Conservation (phyloP, 768 basidiomycete species). For the Goffeauzyma gilvescens region DNA sequence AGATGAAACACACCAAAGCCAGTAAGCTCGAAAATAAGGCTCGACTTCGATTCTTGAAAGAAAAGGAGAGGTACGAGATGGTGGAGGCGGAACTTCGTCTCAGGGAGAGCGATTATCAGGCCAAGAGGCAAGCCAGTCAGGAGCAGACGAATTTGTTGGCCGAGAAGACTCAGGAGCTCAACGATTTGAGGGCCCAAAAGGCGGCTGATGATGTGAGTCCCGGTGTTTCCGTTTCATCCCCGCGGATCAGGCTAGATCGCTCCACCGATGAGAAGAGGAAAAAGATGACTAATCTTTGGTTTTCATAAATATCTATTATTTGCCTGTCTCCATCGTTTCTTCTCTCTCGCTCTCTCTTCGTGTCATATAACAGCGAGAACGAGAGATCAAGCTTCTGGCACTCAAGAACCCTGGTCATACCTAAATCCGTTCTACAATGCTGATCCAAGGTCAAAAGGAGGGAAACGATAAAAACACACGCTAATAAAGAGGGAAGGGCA, state of each 20-base stretch:
- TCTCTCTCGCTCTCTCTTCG: background rate
- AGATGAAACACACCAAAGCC: conserved; percentile 40
- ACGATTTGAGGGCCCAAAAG: conserved; percentile 45
- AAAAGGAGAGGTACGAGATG: conserved; percentile 36
- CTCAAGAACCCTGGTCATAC: conserved; percentile 31
- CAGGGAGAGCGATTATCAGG: conserved; percentile 28
- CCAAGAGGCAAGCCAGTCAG: conserved; percentile 41
- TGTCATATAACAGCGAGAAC: conserved; percentile 20
- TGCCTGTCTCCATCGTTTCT: background rate
- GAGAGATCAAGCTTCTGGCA: conserved; percentile 28
- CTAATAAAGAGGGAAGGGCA: too few species aligned
- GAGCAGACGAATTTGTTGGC: conserved; percentile 46
- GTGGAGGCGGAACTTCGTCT: conserved; percentile 28
- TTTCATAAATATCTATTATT: too few species aligned
- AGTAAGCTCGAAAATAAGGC: conserved; percentile 45
- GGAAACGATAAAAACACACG: conserved; percentile 3
- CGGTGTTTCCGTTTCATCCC: too few species aligned
- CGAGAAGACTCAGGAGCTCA: conserved; percentile 56
- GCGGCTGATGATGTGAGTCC: conserved; percentile 45
- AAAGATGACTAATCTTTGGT: too few species aligned
- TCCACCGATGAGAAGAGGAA: too few species aligned
- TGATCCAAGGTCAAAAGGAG: conserved; percentile 1
- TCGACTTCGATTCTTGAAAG: conserved; percentile 44
- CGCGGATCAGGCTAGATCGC: background rate
- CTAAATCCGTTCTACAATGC: too few species aligned